Percentiles rank a stretch among this genome's conserved stretches.
phyloP scores from a whole-genome alignment of 441 rosid genomes.

The Mallotus repandus region DNA sequence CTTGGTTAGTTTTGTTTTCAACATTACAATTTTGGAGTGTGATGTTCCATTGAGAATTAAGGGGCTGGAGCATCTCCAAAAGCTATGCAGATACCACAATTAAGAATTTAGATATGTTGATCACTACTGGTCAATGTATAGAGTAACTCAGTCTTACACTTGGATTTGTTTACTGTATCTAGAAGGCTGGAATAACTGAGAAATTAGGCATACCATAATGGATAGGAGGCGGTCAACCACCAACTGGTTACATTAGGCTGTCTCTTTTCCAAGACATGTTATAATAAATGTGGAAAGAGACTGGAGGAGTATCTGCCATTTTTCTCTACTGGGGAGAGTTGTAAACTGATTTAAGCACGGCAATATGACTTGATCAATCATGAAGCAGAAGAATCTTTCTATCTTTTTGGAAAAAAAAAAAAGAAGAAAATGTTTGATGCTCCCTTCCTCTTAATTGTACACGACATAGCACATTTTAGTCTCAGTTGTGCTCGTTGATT shows the following conservation, averaged over 20 bases:
- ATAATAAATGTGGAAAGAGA: background rate
- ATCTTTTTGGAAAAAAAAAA: background rate
- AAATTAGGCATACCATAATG: background rate
- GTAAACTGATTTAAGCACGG: background rate
- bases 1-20: background rate
- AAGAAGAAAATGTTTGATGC: background rate
- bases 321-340: slow-evolving; percentile 1
- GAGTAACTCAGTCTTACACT: background rate
- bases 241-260: background rate
- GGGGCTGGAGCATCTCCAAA: background rate
- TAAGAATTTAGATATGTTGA: background rate
- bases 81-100: slow-evolving; percentile 1
- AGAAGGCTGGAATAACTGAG: slow-evolving; percentile 10
- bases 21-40: background rate
- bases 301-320: slow-evolving; percentile 2
- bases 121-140: background rate
- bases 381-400: background rate
- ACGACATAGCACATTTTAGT: background rate
- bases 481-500: background rate
- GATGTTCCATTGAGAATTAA: slow-evolving; percentile 4
- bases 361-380: background rate
- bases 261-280: background rate
- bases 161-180: background rate
- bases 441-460: background rate
- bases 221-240: background rate